Base-by-base conservation (phyloP, 352 stramenopile genomes). In the Hyaloperonospora brassicae region DNA sequence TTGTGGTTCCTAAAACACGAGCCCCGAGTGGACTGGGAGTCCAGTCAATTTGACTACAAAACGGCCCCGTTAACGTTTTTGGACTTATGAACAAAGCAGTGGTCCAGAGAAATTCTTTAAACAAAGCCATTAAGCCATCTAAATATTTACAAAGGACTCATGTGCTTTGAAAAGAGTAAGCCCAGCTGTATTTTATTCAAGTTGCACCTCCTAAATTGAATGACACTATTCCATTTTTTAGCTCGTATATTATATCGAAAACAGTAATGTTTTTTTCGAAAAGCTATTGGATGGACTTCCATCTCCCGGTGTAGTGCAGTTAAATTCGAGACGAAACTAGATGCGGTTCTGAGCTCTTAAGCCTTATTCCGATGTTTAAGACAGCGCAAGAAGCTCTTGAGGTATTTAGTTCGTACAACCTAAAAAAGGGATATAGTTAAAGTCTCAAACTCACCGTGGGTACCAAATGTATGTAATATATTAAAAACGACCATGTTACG, bases 391-490 rank as follows among this genome's bases (percentile, higher is more conserved):
- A 56, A 5, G 50, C 50, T 0, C 31, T 63, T 3, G 1, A 52
- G 1, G 4, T 34, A 6, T 59, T 67, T 44, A n/a, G 60, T 64
- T 3, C 36, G 43, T 0, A 39, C 55, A 12, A 27, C 57, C 1
- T 30, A 62, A 5, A 21, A 7, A 5, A 62, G 61, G 17, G 6
- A 46, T 1, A 62, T 47, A 45, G 55, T 68, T 6, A 38, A 64
- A 21, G 10, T 47, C 0, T 62, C 47, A 0, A 17, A 52, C 5
- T 64, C 47, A 0, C 47, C 56, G 2, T 64, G 45, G 38, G 51
- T 60, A 11, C 61, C 60, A 0, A 64, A 48, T 30, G 59, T 62
- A 27, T 62, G 62, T 44, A 44, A 9, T 0, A 41, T 67, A 2
- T 50, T 54, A 9, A 47, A 57, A 47, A 31, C 11, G 23, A 21